Conservation (phyloP, 179 eudicot genomes). For the Spinacia oleracea region DNA sequence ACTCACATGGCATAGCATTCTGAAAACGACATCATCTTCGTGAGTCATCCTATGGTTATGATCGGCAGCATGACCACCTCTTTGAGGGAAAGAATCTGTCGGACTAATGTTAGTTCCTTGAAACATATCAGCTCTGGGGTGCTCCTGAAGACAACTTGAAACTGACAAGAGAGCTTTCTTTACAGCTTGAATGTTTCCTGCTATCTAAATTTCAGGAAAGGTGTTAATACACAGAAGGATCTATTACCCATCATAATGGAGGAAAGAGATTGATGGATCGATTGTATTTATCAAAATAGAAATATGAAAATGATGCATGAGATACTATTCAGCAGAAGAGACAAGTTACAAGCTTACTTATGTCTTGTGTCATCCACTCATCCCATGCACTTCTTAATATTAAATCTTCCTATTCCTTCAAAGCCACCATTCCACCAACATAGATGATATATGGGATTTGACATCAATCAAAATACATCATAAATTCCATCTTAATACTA, state of each 20-base stretch:
- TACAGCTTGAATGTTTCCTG: constrained; percentile 54
- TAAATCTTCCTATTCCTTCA: neutral
- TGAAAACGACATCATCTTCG: constrained; percentile 61
- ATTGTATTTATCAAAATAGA: neutral
- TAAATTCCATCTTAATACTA: neutral
- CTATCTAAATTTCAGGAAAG: constrained; percentile 40
- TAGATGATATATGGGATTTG: neutral
- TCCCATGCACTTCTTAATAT: neutral
- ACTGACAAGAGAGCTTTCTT: constrained; percentile 53
- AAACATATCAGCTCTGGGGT: constrained; percentile 34
- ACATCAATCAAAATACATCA: neutral
- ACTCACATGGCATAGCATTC: constrained; percentile 47
- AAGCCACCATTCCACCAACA: neutral
- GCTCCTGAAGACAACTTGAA: constrained; percentile 63
- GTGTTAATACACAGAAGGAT: neutral
- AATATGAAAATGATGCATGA: neutral
- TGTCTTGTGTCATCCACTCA: too few species aligned
- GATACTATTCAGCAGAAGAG: neutral
- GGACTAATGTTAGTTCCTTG: constrained; percentile 9
- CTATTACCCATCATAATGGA: neutral
- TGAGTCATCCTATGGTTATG: constrained; percentile 44
- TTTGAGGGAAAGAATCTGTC: constrained; percentile 29
- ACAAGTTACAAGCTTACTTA: neutral
- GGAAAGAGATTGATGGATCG: neutral
- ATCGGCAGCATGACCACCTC: constrained; percentile 29